Evolutionary conservation across 2,329 filamentous ascomycete genomes (phyloP), one percentile per base, ranked within the genome.

Genomic region (Calonectria hawksworthii): DNA sequence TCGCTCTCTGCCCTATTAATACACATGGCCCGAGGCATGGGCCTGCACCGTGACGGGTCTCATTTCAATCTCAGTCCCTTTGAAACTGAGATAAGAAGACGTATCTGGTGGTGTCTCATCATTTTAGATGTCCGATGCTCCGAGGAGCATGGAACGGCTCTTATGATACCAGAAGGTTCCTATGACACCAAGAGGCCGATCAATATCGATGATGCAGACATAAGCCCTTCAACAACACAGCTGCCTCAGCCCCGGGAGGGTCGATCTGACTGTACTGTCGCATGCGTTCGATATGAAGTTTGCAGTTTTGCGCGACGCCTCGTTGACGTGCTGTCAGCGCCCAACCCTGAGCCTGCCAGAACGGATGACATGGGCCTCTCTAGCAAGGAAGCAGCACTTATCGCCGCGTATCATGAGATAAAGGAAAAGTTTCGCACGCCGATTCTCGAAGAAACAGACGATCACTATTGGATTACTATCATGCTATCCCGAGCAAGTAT

Each of bases 1-100:
- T 61, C 56, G 7, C 16, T 61, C n/a, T 38, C 56, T 28, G n/a
- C 21, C 21, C 56, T 61, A 18, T 38, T 61, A 13, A 38, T 61
- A 18, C 56, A 61, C 7, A 61, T 61, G 11, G 56, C 56, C 23
- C 32, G 56, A 18, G 56, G 56, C n/a, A 61, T 61, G 56, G 56
- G 56, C 10, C n/a, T 61, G 34, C 34, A 61, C 56, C 56, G 56
- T 18, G 56, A 61, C 34, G 56, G 56, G 1, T 61, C 56, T 38
- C 56, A 61, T 38, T 61, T 61, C n/a, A 61, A 61, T 10, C 56
- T 61, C n/a, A 61, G 56, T 14, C 56, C 56, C n/a, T 61, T 61
- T 34, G 56, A 61, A 10, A 61, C 56, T 1, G 56, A 61, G 34
- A 41, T 61, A 2, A 61, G 56, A 28, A 38, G 56, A 18, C 34